Evolutionary conservation across 2,329 filamentous ascomycete species (phyloP).

Genomic region (Plenodomus tracheiphilus): DNA sequence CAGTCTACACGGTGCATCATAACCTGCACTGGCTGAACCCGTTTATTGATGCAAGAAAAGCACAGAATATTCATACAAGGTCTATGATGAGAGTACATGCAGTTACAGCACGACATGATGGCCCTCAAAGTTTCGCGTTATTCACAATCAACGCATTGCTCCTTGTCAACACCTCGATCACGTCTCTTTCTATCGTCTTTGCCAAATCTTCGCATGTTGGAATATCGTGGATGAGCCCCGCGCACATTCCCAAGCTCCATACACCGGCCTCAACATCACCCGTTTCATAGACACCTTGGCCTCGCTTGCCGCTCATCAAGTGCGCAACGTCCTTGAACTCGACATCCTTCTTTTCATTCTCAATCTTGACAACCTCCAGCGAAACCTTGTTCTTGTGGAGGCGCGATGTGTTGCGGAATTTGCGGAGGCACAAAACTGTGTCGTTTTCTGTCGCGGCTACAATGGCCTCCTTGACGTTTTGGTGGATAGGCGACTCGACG

Average conservation of each 20-base stretch:
- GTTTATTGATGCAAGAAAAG: too few relatives aligned
- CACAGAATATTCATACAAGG: too few relatives aligned
- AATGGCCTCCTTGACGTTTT: slow-evolving; percentile 31
- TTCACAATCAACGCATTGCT: slow-evolving; percentile 21
- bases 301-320: slow-evolving; percentile 33
- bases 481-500: slow-evolving; percentile 29
- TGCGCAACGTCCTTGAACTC: slow-evolving; percentile 34
- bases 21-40: too few relatives aligned
- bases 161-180: slow-evolving; percentile 24
- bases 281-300: slow-evolving; percentile 29
- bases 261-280: slow-evolving; percentile 35
- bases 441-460: slow-evolving; percentile 28
- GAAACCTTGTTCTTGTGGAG: slow-evolving; percentile 33
- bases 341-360: slow-evolving; percentile 29
- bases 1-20: too few relatives aligned
- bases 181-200: slow-evolving; percentile 33
- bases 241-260: slow-evolving; percentile 82
- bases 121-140: slow-evolving; percentile 13
- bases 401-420: slow-evolving; percentile 30
- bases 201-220: slow-evolving; percentile 47
- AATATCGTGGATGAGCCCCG: slow-evolving; percentile 67
- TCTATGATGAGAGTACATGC: too few relatives aligned
- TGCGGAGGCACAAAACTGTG: slow-evolving; percentile 29
- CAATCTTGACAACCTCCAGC: slow-evolving; percentile 27
- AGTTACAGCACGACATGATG: too few relatives aligned